These are phyloP conservation scores for Monosiga brevicollis DNA, from an alignment of 78 protist genomes.

Conservation along the genomic window DNA sequence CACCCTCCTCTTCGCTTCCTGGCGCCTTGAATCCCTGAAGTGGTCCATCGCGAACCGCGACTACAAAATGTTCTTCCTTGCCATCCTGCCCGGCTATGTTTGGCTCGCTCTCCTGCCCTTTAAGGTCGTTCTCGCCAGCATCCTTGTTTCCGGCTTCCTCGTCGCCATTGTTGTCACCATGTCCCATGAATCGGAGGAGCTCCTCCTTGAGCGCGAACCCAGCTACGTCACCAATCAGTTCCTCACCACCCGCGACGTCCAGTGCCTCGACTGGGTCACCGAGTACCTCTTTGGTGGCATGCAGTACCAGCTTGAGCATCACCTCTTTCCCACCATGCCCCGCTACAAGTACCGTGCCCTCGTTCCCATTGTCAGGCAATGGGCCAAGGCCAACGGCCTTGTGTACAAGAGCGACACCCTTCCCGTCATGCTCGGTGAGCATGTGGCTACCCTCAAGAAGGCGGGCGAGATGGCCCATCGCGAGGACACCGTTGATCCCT, in stretches of 20 bases:
- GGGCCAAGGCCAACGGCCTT: background rate
- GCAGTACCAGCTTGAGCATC: constrained; percentile 40
- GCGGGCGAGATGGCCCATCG: background rate
- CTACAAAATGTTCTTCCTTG: background rate
- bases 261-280: background rate
- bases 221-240: background rate
- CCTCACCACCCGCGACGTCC: background rate
- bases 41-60: background rate
- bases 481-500: background rate
- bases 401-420: background rate
- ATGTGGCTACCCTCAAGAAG: background rate
- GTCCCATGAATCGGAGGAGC: background rate
- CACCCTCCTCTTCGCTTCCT: background rate
- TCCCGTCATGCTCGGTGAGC: background rate
- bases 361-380: background rate
- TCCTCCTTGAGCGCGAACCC: background rate
- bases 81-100: background rate
- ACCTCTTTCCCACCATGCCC: constrained; percentile 37
- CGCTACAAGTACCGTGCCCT: background rate
- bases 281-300: constrained; percentile 22
- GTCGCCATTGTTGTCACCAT: background rate
- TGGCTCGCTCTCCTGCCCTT: background rate
- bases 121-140: background rate
- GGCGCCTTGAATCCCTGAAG: background rate
- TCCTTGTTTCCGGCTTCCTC: background rate